phyloP scores from a whole-genome alignment of 805 yeast species.

The Ogataea paraovalis region DNA sequence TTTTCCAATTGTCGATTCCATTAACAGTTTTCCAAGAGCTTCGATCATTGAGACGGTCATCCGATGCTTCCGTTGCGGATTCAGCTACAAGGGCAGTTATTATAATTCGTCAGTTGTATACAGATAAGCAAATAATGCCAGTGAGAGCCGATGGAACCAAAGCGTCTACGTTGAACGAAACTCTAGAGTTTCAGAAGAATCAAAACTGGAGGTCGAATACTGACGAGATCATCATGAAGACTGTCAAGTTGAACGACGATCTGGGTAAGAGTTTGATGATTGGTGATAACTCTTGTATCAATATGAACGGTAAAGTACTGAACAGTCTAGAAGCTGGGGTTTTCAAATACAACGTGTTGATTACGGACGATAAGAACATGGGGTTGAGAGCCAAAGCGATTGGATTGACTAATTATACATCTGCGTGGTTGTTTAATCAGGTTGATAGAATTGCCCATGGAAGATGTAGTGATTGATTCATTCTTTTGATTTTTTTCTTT shows the following conservation, averaged over 20 bases:
- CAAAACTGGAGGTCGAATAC: slow-evolving; percentile 69
- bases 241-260: slow-evolving; percentile 35
- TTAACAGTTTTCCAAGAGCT: slow-evolving; percentile 75
- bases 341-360: slow-evolving; percentile 56
- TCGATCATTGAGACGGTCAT: slow-evolving; percentile 63
- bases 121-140: slow-evolving; percentile 52
- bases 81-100: slow-evolving; percentile 80
- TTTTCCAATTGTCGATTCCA: slow-evolving; percentile 62
- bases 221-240: slow-evolving; percentile 62
- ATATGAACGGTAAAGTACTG: slow-evolving; percentile 26
- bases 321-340: slow-evolving; percentile 33
- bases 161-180: slow-evolving; percentile 66
- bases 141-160: slow-evolving; percentile 66
- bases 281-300: slow-evolving; percentile 24
- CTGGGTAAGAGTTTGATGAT: slow-evolving; percentile 25
- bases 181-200: slow-evolving; percentile 69
- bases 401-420: slow-evolving; percentile 52
- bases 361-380: slow-evolving; percentile 75
- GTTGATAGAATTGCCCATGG: slow-evolving; percentile 45
- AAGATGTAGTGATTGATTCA: slow-evolving; percentile 45
- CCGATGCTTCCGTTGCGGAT: slow-evolving; percentile 70
- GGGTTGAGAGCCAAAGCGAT: slow-evolving; percentile 56
- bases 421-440: slow-evolving; percentile 57
- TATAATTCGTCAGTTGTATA: slow-evolving; percentile 61
- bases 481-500: too few species aligned